Percentiles rank a stretch among this genome's conserved stretches.
These are phyloP conservation scores for cucumber (Cucumis sativus) DNA, from an alignment of 306 rosid species.

Conservation along the genomic window DNA sequence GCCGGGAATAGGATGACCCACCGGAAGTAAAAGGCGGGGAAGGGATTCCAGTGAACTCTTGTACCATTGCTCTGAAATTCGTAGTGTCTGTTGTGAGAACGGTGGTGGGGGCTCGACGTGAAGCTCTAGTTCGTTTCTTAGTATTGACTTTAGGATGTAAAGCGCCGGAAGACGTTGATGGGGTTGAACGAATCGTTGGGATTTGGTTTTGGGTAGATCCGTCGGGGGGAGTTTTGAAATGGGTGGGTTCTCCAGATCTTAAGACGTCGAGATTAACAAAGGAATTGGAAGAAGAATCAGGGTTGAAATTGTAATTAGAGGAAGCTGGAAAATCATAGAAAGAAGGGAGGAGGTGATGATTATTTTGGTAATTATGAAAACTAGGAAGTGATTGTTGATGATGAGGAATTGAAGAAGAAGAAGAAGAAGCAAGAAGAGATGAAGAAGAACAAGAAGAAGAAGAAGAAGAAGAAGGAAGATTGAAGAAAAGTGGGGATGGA, in stretches of 20 bases:
- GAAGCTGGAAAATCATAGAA: slow-evolving; percentile 10
- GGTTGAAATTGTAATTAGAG: slow-evolving; percentile 18
- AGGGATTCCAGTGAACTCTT: slow-evolving; percentile 90
- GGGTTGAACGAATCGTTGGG: not conserved
- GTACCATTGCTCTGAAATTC: slow-evolving; percentile 94
- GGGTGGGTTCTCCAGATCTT: slow-evolving; percentile 30
- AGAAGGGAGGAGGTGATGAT: slow-evolving; percentile 15
- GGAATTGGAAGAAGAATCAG: slow-evolving; percentile 11
- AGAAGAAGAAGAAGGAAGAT: not conserved
- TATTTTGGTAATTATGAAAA: slow-evolving; percentile 20
- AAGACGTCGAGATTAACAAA: slow-evolving; percentile 26
- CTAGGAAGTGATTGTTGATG: not conserved
- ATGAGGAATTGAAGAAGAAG: slow-evolving; percentile 14
- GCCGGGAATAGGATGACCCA: slow-evolving; percentile 32
- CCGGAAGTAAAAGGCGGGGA: slow-evolving; percentile 65
- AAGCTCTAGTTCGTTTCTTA: slow-evolving; percentile 79
- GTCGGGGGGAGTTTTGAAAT: slow-evolving; percentile 1
- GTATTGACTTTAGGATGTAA: slow-evolving; percentile 24
- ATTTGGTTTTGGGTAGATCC: not conserved
- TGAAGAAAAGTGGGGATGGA: slow-evolving; percentile 16
- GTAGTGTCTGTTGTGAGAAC: slow-evolving; percentile 87
- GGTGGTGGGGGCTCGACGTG: slow-evolving; percentile 83
- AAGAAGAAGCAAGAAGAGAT: not conserved
- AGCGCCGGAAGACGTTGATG: not conserved
- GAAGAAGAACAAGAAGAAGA: not conserved